Base-by-base conservation (phyloP, 495 filamentous ascomycete genomes). In the Daldinia bambusicola region DNA sequence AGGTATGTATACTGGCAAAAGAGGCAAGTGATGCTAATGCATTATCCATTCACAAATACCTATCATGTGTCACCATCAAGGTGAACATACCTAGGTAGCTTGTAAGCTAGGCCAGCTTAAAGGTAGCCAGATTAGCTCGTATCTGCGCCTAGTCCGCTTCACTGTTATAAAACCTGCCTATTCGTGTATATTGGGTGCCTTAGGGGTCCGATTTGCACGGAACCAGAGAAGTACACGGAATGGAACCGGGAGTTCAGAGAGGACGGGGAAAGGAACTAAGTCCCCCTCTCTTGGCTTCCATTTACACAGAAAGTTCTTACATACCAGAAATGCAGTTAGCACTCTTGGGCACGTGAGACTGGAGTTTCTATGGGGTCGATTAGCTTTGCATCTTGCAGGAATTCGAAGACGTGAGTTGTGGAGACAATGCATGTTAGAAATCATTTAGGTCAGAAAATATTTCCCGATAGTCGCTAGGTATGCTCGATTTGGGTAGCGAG, bases 311-410 rank as follows among this genome's bases (percentile, higher is more conserved):
- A 53, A 48, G 9, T 40, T 40, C 37, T 31, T 50, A 53, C 26
- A 26, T 26, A 26, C 1, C 26, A 26, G 26, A 14, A 50, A 63
- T 63, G 26, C 45, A 36, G 18, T 55, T 36, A 53, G 48, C 18
- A 53, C 30, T 40, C n/a, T 14, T 10, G 34, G 48, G 36, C 34
- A 63, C 34, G 36, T 63, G 22, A 50, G 45, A 9, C 34, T 63
- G 9, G 50, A 41, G 36, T 26, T 53, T 40, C 34, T 53, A 26
- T 55, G 60, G 60, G 60, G 26, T 63, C 36, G 45, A 55, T 43
- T 53, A 32, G n/a, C 34, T 63, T 13, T 53, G 34, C 36, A 53
- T 38, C 22, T 63, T 53, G 60, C 45, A 52, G 37, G 48, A 53
- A 13, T 63, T 34, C 8, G 20, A 40, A 16, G 36, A 40, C n/a